Evolutionary conservation across 1,139 yeast species (phyloP).

Genomic region (Sugiyamaella pinicola): DNA sequence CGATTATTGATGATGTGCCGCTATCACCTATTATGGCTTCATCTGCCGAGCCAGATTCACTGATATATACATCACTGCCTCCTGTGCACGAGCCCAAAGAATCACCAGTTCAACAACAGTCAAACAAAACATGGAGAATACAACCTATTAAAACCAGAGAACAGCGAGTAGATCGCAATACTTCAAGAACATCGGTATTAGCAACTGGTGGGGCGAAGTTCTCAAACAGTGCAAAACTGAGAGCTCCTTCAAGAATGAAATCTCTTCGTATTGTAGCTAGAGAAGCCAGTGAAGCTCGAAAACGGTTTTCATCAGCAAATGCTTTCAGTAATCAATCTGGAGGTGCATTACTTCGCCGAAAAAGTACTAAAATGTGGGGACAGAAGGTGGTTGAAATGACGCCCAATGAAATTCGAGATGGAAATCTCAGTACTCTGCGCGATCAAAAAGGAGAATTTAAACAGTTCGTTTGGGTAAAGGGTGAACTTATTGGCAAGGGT

Average conservation of each 20-base stretch:
- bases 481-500: constrained; percentile 95
- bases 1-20: constrained; percentile 71
- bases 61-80: constrained; percentile 23
- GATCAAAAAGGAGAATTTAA: constrained; percentile 68
- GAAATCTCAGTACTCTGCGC: constrained; percentile 58
- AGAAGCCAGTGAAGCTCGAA: constrained; percentile 74
- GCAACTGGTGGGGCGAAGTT: constrained; percentile 8
- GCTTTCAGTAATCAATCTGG: constrained; percentile 16
- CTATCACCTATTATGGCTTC: constrained; percentile 53
- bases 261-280: constrained; percentile 90
- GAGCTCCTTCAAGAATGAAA: constrained; percentile 58
- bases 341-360: constrained; percentile 56
- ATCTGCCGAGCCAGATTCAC: constrained; percentile 5
- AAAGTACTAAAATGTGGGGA: constrained; percentile 98
- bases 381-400: constrained; percentile 90
- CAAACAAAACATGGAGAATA: constrained; percentile 10
- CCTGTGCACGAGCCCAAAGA: constrained; percentile 36
- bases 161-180: constrained; percentile 8
- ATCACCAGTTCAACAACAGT: constrained; percentile 18
- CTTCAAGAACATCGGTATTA: background rate
- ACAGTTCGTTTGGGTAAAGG: constrained; percentile 97
- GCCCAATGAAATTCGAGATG: constrained; percentile 62
- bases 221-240: constrained; percentile 10
- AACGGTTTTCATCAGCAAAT: constrained; percentile 39
- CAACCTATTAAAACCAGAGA: constrained; percentile 13